Evolutionary conservation across 1,284 basidiomycete species (phyloP), one percentile per base, ranked within the genome.

Genomic region (Amylostereum areolatum): DNA sequence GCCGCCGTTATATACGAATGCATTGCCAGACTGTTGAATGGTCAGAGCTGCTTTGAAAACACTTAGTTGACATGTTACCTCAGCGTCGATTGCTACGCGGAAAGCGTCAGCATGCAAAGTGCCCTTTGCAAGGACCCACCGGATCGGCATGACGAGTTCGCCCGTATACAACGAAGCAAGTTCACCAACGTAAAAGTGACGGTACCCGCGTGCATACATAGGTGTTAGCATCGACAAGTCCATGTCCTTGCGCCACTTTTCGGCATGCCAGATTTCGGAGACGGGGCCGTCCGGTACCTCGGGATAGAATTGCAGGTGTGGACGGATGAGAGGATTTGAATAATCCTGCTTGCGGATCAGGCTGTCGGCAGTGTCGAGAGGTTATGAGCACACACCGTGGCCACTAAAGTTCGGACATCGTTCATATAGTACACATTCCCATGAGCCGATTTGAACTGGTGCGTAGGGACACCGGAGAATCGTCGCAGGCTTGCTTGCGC

Each of bases 401-500:
- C 52, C 45, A 62, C 47, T 2, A 57, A 35, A 1, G 46, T 18
- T 1, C 45, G 37, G 11, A 55, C 49, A 31, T 62, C 51, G 50
- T 60, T 59, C 25, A 56, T 48, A 39, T 52, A 58, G 45, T 59
- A 59, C 50, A 48, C 12, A 32, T 66, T 67, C 6, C 66, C 66
- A 43, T 58, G 55, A 12, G 52, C 45, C n/a, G 65, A 64, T 37
- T 53, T 43, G 28, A 27, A 43, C 28, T 6, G 41, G 5, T 24
- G 25, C 52, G 61, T 65, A 8, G 55, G 57, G 11, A 65, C 45
- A 4, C 55, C 57, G 29, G 43, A 43, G 34, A 46, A 37, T 24
- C 54, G 48, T 6, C 53, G 49, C 4, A 66, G 45, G 5, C 43
- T 36, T 25, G 47, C 48, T 46, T 69, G 66, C 18, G 57, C 36